A percentile compares a stretch with the other conserved stretches of the same genome.
Evolutionary conservation across 2,329 filamentous ascomycete species (phyloP).

Genomic region (Cryphonectria parasitica): DNA sequence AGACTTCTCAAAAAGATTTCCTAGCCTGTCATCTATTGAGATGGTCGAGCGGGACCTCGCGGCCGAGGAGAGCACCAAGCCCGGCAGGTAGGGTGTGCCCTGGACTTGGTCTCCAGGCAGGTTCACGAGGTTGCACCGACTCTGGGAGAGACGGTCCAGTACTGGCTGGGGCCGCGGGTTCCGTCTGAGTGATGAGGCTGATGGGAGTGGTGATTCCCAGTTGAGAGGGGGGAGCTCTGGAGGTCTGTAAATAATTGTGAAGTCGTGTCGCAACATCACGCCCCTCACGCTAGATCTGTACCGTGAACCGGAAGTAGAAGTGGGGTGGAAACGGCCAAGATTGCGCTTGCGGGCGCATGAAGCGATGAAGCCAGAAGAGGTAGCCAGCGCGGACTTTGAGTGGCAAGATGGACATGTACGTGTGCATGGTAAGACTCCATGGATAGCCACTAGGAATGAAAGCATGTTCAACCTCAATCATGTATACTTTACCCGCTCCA

Average conservation of each 20-base stretch:
- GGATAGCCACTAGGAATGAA: conserved; percentile 6
- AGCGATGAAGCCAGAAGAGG: neutral
- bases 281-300: neutral
- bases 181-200: conserved; percentile 1
- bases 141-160: conserved; percentile 18
- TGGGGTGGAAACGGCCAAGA: neutral
- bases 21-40: conserved; percentile 82
- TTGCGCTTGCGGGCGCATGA: neutral
- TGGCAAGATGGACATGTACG: neutral
- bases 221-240: neutral
- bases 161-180: neutral
- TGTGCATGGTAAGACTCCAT: neutral
- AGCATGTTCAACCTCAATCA: neutral
- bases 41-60: conserved; percentile 76
- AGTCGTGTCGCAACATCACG: neutral
- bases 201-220: neutral
- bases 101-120: conserved; percentile 25
- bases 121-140: conserved; percentile 18
- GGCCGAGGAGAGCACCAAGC: conserved; percentile 39
- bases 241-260: neutral
- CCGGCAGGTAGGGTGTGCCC: conserved; percentile 27
- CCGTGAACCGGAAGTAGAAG: neutral
- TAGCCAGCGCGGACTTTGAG: neutral
- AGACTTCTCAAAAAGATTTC: conserved; percentile 83
- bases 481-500: too few relatives aligned